phyloP scores from a whole-genome alignment of 805 yeast species.

The Ogataea trehaloabstinens region DNA sequence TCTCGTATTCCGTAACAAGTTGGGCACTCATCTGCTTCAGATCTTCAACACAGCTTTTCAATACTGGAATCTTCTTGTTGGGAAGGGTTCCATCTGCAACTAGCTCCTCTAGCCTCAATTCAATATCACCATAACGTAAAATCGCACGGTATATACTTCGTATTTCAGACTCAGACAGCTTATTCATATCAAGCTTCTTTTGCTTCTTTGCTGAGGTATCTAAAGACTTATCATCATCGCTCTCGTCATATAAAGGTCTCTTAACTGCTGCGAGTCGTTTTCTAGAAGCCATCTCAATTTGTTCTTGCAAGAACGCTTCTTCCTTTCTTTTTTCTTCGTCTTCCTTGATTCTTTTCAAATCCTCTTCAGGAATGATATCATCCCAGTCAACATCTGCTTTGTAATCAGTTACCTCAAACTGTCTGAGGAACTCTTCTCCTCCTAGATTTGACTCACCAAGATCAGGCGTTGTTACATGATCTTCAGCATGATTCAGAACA shows the following conservation, averaged over 20 bases:
- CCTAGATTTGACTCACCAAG: constrained; percentile 97
- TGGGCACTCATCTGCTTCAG: constrained; percentile 60
- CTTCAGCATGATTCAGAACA: constrained; percentile 94
- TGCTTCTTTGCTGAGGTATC: constrained; percentile 35
- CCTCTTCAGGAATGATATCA: constrained; percentile 96
- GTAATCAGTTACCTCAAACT: constrained; percentile 97
- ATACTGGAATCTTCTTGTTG: constrained; percentile 74
- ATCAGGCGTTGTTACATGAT: constrained; percentile 94
- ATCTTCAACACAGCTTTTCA: constrained; percentile 75
- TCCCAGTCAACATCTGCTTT: constrained; percentile 99
- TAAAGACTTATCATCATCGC: constrained; percentile 40
- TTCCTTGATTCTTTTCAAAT: constrained; percentile 80
- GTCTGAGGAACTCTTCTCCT: constrained; percentile 95
- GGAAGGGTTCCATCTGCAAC: constrained; percentile 88
- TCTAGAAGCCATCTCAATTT: constrained; percentile 81
- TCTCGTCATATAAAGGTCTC: constrained; percentile 43
- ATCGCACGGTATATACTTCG: constrained; percentile 83
- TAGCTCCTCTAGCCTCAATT: constrained; percentile 75
- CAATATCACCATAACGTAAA: constrained; percentile 75
- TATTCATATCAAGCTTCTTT: constrained; percentile 40
- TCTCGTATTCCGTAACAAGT: constrained; percentile 63
- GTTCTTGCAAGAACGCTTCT: constrained; percentile 83
- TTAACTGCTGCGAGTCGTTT: constrained; percentile 67
- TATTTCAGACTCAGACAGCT: constrained; percentile 80
- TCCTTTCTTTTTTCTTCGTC: constrained; percentile 86